Conservation (phyloP, 306 rosid genomes). For the Malus domestica region DNA sequence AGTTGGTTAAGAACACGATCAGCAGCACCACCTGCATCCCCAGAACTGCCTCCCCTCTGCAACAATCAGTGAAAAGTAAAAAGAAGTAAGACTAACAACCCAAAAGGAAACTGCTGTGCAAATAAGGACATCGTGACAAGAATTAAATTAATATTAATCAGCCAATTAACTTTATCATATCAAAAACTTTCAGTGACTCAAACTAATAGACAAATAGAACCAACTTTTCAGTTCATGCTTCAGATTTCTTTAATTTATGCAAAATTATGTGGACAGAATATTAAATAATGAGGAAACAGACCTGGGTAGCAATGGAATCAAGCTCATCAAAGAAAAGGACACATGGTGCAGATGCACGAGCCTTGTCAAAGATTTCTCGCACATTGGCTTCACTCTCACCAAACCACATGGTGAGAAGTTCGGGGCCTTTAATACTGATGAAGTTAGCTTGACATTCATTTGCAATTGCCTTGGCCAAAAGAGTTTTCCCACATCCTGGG, state of each 20-base stretch:
- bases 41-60: slow-evolving; percentile 46
- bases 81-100: not conserved
- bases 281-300: not conserved
- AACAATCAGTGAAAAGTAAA: not conserved
- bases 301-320: slow-evolving; percentile 58
- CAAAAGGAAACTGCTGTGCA: not conserved
- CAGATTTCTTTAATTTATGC: not conserved
- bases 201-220: not conserved
- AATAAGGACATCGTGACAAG: not conserved
- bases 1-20: slow-evolving; percentile 54
- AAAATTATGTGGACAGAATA: not conserved
- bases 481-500: slow-evolving; percentile 56
- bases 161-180: not conserved
- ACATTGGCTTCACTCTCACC: slow-evolving; percentile 68
- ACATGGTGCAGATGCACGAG: slow-evolving; percentile 49
- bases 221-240: not conserved
- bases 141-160: not conserved
- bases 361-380: slow-evolving; percentile 53
- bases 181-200: not conserved
- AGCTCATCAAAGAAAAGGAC: slow-evolving; percentile 63
- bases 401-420: slow-evolving; percentile 57
- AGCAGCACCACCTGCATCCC: slow-evolving; percentile 55
- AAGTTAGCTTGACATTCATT: slow-evolving; percentile 56
- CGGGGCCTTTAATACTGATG: slow-evolving; percentile 51
- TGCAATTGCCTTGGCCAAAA: slow-evolving; percentile 55